These are phyloP conservation scores for Malassezia restricta DNA, from an alignment of 1,284 basidiomycete species.

Conservation along the genomic window DNA sequence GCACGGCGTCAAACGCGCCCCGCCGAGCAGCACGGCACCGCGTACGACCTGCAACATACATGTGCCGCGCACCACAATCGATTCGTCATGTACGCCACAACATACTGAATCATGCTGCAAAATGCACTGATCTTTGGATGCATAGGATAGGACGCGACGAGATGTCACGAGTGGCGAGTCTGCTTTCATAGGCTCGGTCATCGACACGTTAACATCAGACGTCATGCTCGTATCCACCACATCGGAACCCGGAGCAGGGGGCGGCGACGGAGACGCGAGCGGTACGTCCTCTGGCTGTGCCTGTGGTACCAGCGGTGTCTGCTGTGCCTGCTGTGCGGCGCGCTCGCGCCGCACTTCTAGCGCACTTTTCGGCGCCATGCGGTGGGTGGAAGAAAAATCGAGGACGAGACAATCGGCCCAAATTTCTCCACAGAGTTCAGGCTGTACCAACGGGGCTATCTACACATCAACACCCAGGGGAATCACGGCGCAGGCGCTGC, in stretches of 20 bases:
- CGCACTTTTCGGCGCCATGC: conserved; percentile 5
- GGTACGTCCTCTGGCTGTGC: neutral
- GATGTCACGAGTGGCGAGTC: too few species aligned
- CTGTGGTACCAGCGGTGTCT: neutral
- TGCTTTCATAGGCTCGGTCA: too few species aligned
- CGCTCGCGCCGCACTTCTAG: conserved; percentile 14
- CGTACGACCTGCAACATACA: conserved; percentile 1
- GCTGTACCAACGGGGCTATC: neutral
- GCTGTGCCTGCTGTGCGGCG: neutral
- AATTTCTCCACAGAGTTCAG: neutral
- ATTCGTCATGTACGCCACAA: conserved; percentile 6
- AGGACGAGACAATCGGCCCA: neutral
- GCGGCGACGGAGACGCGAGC: neutral
- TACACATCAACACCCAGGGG: neutral
- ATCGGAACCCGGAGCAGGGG: too few species aligned
- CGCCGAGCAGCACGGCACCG: neutral
- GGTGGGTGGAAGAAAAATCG: neutral
- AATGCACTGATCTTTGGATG: neutral
- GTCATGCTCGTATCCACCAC: too few species aligned
- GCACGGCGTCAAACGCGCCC: neutral
- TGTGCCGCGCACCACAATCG: conserved; percentile 5
- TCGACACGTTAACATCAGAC: too few species aligned
- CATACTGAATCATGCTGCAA: neutral
- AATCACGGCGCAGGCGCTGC: neutral
- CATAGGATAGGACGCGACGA: neutral